phyloP scores from a whole-genome alignment of 495 filamentous ascomycete genomes.

The Staphylotrichum longicolle region DNA sequence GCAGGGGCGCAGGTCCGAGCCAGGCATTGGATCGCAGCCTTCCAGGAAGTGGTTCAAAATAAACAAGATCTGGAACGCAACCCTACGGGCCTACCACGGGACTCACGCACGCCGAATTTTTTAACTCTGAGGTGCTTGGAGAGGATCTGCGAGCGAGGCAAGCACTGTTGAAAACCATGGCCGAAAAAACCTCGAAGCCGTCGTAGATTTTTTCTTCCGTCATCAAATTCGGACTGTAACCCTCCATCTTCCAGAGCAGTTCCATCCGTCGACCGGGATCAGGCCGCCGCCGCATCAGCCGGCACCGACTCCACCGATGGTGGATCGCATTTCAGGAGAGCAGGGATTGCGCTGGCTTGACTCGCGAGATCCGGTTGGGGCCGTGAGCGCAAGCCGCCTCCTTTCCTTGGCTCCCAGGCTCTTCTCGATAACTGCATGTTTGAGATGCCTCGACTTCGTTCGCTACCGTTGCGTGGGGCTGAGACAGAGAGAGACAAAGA shows the following conservation, averaged over 20 bases:
- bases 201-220: too few species aligned
- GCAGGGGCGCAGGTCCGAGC: constrained; percentile 24
- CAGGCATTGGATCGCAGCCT: constrained; percentile 18
- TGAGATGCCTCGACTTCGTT: too few species aligned
- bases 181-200: too few species aligned
- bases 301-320: constrained; percentile 10
- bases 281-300: constrained; percentile 8
- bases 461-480: too few species aligned
- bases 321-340: constrained; percentile 21
- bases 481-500: too few species aligned
- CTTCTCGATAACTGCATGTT: constrained; percentile 5
- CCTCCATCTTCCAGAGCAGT: constrained; percentile 5
- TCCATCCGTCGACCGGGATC: constrained; percentile 16
- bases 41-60: constrained; percentile 31
- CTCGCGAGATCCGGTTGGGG: neutral
- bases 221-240: too few species aligned
- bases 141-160: too few species aligned
- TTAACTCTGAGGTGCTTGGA: neutral
- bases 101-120: neutral
- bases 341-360: constrained; percentile 13
- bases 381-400: neutral
- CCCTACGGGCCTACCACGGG: neutral
- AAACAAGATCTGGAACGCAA: constrained; percentile 36
- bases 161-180: too few species aligned
- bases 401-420: neutral